phyloP scores from a whole-genome alignment of 2,329 filamentous ascomycete species.

The Phialophora tarda region DNA sequence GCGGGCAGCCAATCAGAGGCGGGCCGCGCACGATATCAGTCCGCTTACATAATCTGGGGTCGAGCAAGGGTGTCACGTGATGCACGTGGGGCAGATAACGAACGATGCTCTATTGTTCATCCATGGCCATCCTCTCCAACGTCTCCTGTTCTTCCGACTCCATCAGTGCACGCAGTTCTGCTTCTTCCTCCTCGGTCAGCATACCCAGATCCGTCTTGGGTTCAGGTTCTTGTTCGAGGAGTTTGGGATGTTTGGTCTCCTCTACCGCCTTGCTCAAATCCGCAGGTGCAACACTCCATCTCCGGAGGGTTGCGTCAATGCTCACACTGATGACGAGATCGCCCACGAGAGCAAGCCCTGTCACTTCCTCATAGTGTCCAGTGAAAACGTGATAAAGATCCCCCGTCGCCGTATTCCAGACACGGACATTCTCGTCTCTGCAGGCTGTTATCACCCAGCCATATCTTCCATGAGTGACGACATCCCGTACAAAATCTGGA shows the following conservation, averaged over 20 bases:
- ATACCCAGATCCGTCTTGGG: conserved; percentile 52
- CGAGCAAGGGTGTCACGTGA: neutral
- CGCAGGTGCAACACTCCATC: conserved; percentile 73
- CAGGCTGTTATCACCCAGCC: conserved; percentile 86
- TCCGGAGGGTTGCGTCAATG: conserved; percentile 86
- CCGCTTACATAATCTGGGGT: conserved; percentile 32
- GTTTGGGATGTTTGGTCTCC: conserved; percentile 52
- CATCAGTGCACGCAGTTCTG: conserved; percentile 90
- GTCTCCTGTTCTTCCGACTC: conserved; percentile 65
- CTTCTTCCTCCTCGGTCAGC: conserved; percentile 88
- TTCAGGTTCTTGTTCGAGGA: conserved; percentile 54
- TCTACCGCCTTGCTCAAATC: conserved; percentile 65
- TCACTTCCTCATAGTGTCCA: conserved; percentile 94
- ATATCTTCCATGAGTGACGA: conserved; percentile 71
- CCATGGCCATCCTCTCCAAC: conserved; percentile 37
- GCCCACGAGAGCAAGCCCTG: conserved; percentile 69
- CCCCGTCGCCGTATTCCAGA: conserved; percentile 79
- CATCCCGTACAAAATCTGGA: conserved; percentile 86
- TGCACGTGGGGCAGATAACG: neutral
- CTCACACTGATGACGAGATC: conserved; percentile 74
- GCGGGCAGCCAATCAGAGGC: conserved; percentile 29
- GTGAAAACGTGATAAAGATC: conserved; percentile 74
- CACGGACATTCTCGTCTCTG: conserved; percentile 85
- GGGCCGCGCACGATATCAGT: conserved; percentile 12
- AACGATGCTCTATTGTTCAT: conserved; percentile 31